Base-by-base conservation (phyloP, 1,284 basidiomycete genomes). In the Moesziomyces parantarcticus region DNA sequence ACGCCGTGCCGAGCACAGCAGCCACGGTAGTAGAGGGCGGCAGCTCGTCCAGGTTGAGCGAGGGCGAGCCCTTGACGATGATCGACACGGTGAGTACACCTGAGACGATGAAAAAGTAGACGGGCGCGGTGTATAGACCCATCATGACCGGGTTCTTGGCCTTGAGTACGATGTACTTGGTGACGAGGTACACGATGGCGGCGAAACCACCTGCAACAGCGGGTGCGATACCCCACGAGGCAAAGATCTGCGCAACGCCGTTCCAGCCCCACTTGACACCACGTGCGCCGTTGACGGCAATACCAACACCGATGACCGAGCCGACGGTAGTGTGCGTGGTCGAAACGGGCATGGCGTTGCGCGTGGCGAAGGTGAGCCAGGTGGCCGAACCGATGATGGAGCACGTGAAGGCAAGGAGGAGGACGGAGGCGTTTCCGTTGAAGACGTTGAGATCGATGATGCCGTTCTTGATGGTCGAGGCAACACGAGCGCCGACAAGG, bases 281-380 rank as follows among this genome's bases (percentile, higher is more conserved):
- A 10, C 34, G 53, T 2, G 41, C 64, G 34, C 73, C 64, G 20
- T 32, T 50, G 21, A 57, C 60, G 10, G 75, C 75, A 14, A 77
- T 53, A 13, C 75, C 75, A 6, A 75, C 65, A 22, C 75, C 75
- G 29, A 65, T 66, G 26, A 75, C 51, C 2, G 64, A 54, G 5
- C 72, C 72, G 36, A 77, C 58, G 11, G 74, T 63, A 11, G 72
- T 72, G 46, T 77, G 73, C 14, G 75, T 77, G 10, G 72, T 75
- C 14, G 67, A 71, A 16, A 77, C 75, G 13, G 72, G 75, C 64
- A 75, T 69, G 6, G 55, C 58, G 39, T 71, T 58, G 9, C 60
- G 48, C 3, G 72, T 77, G 14, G 72, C 67, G 26, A 75, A 58
- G 5, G 61, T 73, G 26, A 77, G 46, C 75, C 75, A 77, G 9